Evolutionary conservation across 176 grass and related monocot species (phyloP).

Genomic region (Hordeum vulgare): DNA sequence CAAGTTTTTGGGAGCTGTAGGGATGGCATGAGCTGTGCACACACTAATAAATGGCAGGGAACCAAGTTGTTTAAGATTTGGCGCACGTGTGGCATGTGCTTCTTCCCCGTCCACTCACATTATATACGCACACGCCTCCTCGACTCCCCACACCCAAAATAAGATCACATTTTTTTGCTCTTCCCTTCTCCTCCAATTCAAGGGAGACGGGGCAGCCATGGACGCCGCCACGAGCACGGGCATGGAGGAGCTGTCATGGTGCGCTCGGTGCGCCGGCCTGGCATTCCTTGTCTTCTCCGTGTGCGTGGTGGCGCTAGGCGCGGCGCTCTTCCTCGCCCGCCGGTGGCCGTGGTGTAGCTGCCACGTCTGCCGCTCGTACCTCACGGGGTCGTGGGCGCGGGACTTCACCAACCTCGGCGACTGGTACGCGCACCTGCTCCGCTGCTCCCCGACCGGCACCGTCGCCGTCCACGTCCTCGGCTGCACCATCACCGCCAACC

Average conservation of each 20-base stretch:
- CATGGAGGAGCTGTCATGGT: constrained; percentile 14
- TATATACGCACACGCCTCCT: constrained; percentile 29
- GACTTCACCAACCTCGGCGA: constrained; percentile 64
- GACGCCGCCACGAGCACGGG: not conserved
- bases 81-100: constrained; percentile 32
- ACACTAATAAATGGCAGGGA: not conserved
- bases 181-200: not conserved
- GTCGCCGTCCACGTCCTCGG: constrained; percentile 66
- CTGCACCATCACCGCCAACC: constrained; percentile 71
- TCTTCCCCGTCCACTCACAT: not conserved
- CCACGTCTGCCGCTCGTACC: constrained; percentile 53
- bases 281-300: constrained; percentile 29
- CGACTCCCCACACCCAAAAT: not conserved
- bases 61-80: constrained; percentile 3
- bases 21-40: constrained; percentile 10
- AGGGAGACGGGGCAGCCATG: constrained; percentile 4
- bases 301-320: constrained; percentile 21
- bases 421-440: constrained; percentile 79
- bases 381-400: constrained; percentile 48
- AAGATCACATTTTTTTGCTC: not conserved
- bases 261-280: constrained; percentile 1
- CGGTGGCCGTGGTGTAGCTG: constrained; percentile 57
- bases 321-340: constrained; percentile 26
- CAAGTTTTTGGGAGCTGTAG: not conserved
- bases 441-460: constrained; percentile 38